Conservation (phyloP, 495 filamentous ascomycete species). For the Penicillium cataractarum region DNA sequence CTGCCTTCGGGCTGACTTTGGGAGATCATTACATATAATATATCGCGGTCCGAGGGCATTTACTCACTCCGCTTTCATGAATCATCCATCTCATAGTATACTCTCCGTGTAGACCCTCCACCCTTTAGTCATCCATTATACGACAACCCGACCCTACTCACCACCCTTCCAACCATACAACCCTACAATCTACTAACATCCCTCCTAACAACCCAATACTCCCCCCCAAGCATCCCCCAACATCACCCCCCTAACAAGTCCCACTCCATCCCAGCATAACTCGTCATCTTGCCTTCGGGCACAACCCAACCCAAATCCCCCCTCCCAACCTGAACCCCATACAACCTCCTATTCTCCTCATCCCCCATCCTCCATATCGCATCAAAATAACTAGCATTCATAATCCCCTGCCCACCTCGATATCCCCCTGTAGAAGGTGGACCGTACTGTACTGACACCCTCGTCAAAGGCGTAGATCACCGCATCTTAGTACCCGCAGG, state of each 20-base stretch:
- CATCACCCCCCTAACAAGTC: conserved; percentile 39
- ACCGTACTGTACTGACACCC: background rate
- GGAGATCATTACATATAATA: conserved; percentile 1
- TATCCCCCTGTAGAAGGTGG: background rate
- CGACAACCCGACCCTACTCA: background rate
- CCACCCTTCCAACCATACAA: background rate
- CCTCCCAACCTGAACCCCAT: background rate
- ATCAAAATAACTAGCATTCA: background rate
- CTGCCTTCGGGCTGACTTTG: conserved; percentile 1
- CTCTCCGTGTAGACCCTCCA: background rate
- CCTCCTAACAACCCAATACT: background rate
- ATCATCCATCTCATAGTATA: background rate
- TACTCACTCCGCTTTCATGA: background rate
- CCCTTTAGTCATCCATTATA: background rate
- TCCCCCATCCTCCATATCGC: background rate
- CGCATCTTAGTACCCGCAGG: background rate
- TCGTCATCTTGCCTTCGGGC: conserved; percentile 59
- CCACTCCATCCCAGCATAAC: conserved; percentile 60
- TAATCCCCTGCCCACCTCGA: background rate
- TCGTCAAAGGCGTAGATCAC: background rate
- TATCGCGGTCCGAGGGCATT: background rate
- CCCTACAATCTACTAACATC: background rate
- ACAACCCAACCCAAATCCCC: background rate
- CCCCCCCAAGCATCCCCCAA: conserved; percentile 1
- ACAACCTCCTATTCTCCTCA: background rate